phyloP scores from a whole-genome alignment of 306 rosid species.

The Lathyrus aphaca region DNA sequence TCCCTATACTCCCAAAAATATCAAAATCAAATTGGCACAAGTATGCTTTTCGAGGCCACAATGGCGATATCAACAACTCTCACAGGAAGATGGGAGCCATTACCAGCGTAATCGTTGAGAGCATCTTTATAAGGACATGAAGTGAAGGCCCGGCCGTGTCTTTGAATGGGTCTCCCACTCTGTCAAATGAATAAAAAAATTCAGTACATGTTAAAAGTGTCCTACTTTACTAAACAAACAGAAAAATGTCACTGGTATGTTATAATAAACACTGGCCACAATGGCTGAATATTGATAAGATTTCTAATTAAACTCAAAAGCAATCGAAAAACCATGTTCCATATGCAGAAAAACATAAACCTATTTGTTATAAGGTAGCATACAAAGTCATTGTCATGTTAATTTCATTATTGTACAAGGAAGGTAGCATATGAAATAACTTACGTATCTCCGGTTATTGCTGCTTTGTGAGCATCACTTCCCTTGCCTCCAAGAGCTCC shows the following conservation, averaged over 20 bases:
- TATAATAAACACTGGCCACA: not conserved
- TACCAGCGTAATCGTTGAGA: conserved; percentile 89
- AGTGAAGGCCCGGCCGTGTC: conserved; percentile 99
- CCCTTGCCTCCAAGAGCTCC: conserved; percentile 99
- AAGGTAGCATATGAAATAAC: conserved; percentile 38
- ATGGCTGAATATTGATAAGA: conserved; percentile 2
- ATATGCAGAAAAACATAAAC: conserved; percentile 13
- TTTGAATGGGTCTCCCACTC: conserved; percentile 98
- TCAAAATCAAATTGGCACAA: conserved; percentile 48
- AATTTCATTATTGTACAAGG: conserved; percentile 6
- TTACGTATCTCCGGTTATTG: conserved; percentile 96
- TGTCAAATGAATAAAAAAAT: conserved; percentile 43
- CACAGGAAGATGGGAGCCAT: conserved; percentile 99
- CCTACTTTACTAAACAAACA: conserved; percentile 9
- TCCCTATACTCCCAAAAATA: conserved; percentile 54
- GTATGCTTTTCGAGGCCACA: conserved; percentile 44
- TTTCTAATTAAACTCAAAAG: conserved; percentile 1
- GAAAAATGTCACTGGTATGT: conserved; percentile 2
- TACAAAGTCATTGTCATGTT: not conserved
- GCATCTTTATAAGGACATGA: conserved; percentile 98
- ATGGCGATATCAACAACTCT: conserved; percentile 50
- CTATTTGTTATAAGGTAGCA: conserved; percentile 1
- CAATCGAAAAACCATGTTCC: conserved; percentile 10
- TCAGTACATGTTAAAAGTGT: conserved; percentile 8
- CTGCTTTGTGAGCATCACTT: conserved; percentile 96